phyloP scores from a whole-genome alignment of 2,329 filamentous ascomycete genomes.

The Fusarium domesticum region DNA sequence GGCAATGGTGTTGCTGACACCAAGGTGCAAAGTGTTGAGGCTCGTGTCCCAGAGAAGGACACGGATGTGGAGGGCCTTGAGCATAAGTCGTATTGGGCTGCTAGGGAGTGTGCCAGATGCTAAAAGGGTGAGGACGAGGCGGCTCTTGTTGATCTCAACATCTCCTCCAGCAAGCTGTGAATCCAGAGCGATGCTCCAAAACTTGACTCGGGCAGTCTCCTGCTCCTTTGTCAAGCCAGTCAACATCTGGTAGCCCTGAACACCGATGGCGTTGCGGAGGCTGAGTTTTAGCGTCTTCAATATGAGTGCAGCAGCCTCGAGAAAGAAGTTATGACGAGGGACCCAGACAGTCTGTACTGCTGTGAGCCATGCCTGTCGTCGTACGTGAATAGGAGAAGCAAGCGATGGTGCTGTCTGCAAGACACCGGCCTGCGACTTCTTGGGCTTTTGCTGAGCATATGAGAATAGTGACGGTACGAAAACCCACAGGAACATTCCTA shows the following conservation, averaged over 20 bases:
- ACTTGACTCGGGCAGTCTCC: conserved; percentile 81
- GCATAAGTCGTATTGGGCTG: conserved; percentile 79
- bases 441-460: conserved; percentile 46
- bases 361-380: conserved; percentile 87
- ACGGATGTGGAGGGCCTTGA: conserved; percentile 89
- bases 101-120: conserved; percentile 84
- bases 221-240: conserved; percentile 81
- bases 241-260: conserved; percentile 71
- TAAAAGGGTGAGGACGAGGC: conserved; percentile 80
- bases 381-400: conserved; percentile 78
- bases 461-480: conserved; percentile 54
- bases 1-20: conserved; percentile 65
- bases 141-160: conserved; percentile 81
- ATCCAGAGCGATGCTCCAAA: conserved; percentile 90
- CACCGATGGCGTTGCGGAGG: conserved; percentile 72
- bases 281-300: conserved; percentile 82
- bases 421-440: conserved; percentile 44
- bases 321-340: conserved; percentile 78
- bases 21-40: conserved; percentile 62
- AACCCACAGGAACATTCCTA: conserved; percentile 54
- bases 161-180: conserved; percentile 90
- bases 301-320: conserved; percentile 77
- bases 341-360: conserved; percentile 92
- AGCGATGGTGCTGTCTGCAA: conserved; percentile 63
- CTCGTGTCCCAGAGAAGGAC: conserved; percentile 79